Percentiles rank a stretch among this genome's conserved stretches.
Evolutionary conservation across 805 yeast species (phyloP).

Genomic region (Myxozyma melibiosi): DNA sequence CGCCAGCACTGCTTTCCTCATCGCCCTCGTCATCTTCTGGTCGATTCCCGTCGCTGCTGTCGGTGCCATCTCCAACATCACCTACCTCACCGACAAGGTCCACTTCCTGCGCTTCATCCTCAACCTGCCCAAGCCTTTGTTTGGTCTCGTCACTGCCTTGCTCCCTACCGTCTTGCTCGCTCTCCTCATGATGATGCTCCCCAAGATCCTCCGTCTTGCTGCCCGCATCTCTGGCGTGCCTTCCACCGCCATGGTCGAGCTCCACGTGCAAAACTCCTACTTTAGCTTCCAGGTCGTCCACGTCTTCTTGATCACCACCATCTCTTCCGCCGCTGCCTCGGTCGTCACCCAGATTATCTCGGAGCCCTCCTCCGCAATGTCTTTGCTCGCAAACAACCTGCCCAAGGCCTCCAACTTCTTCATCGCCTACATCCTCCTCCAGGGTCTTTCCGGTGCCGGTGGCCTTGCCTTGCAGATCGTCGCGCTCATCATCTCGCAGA

Average conservation of each 20-base stretch:
- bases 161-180: constrained; percentile 83
- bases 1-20: constrained; percentile 58
- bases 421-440: constrained; percentile 76
- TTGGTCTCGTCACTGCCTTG: constrained; percentile 86
- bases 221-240: constrained; percentile 75
- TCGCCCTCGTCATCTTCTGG: constrained; percentile 85
- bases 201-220: constrained; percentile 75
- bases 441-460: constrained; percentile 79
- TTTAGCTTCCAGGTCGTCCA: constrained; percentile 90
- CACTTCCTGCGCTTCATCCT: constrained; percentile 75
- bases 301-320: constrained; percentile 80
- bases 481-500: constrained; percentile 67
- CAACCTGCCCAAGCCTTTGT: constrained; percentile 65
- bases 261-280: constrained; percentile 84
- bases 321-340: constrained; percentile 79
- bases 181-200: constrained; percentile 81
- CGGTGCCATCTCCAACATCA: constrained; percentile 87
- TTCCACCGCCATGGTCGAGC: constrained; percentile 71
- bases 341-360: constrained; percentile 74
- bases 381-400: constrained; percentile 68
- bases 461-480: constrained; percentile 76
- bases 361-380: constrained; percentile 70
- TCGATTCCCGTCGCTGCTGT: constrained; percentile 97
- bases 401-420: constrained; percentile 93
- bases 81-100: constrained; percentile 67